A percentile compares a stretch with the other conserved stretches of the same genome.
phyloP scores from a whole-genome alignment of 2,329 filamentous ascomycete species.

The Beauveria sp. region DNA sequence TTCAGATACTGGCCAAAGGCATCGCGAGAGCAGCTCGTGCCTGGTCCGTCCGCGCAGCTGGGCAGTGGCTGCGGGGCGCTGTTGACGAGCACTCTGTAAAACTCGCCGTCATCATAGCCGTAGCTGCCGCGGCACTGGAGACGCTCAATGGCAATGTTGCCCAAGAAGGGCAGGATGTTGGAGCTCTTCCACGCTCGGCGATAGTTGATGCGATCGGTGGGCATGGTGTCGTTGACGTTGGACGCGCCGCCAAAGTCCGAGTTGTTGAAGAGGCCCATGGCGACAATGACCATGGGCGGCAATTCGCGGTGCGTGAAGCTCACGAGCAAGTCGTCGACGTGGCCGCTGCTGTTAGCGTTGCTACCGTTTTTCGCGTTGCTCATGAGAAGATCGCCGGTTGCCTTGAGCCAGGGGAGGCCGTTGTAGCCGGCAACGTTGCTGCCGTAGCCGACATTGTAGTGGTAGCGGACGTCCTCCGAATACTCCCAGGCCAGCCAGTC shows the following conservation, averaged over 20 bases:
- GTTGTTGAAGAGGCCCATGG: conserved; percentile 64
- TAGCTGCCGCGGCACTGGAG: conserved; percentile 52
- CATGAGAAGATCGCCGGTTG: conserved; percentile 45
- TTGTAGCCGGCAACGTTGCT: conserved; percentile 48
- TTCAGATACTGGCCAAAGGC: conserved; percentile 32
- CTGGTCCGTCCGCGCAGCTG: conserved; percentile 35
- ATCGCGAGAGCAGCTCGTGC: conserved; percentile 33
- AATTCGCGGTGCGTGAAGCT: conserved; percentile 64
- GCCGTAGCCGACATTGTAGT: conserved; percentile 60
- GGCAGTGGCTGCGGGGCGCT: conserved; percentile 34
- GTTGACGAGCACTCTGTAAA: conserved; percentile 38
- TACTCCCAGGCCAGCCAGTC: conserved; percentile 64
- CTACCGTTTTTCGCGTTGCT: conserved; percentile 17
- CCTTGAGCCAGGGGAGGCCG: conserved; percentile 60
- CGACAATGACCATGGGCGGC: conserved; percentile 58
- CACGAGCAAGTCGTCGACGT: conserved; percentile 52
- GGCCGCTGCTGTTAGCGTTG: conserved; percentile 2
- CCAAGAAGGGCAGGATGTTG: conserved; percentile 55
- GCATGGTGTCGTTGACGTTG: conserved; percentile 55
- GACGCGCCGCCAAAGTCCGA: conserved; percentile 45
- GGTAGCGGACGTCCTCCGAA: conserved; percentile 55
- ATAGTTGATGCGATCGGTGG: conserved; percentile 53
- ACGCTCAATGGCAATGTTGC: conserved; percentile 59
- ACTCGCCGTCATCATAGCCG: conserved; percentile 45
- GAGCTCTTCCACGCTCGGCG: conserved; percentile 56